Base-by-base conservation (phyloP, 1,139 yeast species). In the Hansenula sp. region DNA sequence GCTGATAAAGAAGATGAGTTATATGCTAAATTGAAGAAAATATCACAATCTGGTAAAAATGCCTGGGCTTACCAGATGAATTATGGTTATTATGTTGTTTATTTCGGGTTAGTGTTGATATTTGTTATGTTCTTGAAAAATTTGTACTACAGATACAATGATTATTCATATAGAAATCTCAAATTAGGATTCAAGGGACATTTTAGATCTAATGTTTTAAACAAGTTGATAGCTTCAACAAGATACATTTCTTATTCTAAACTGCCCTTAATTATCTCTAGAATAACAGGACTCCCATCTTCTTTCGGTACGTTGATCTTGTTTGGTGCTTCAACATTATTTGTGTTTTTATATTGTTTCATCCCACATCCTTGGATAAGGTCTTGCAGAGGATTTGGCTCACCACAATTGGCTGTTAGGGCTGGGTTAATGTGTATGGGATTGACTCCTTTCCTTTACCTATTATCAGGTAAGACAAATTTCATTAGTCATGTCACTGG, bases 331-430 rank as follows among this genome's bases (percentile, higher is more conserved):
- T 66, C 78, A 1, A 55, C 74, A 3, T 47, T 77, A n/a, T 80
- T 74, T 56, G 51, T 76, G 40, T 55, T 72, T 12, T 70, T 77
- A 43, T 74, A 71, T 55, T 61, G 74, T 25, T 69, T 71, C 42
- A 54, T 63, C 24, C 86, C 85, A 5, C 79, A 74, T 46, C 69
- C 70, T 44, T 79, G 78, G 74, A 76, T 76, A 53, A 62, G 85
- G 50, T 76, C 66, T 0, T 81, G 87, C 57, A 42, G 61, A 6
- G 79, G 77, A 0, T 79, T 80, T 60, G 87, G 86, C 1, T 69
- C 82, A 1, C 83, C 86, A n/a, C 86, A 86, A n/a, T 51, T 79
- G 40, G 80, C 79, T 0, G 72, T 76, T 1, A 60, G 84, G 43
- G 66, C 81, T 1, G 84, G 83, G 2, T 48, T 76, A 33, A 71